These are phyloP conservation scores for Chionographis japonica DNA, from an alignment of 106 monocot species.

Conservation along the genomic window DNA sequence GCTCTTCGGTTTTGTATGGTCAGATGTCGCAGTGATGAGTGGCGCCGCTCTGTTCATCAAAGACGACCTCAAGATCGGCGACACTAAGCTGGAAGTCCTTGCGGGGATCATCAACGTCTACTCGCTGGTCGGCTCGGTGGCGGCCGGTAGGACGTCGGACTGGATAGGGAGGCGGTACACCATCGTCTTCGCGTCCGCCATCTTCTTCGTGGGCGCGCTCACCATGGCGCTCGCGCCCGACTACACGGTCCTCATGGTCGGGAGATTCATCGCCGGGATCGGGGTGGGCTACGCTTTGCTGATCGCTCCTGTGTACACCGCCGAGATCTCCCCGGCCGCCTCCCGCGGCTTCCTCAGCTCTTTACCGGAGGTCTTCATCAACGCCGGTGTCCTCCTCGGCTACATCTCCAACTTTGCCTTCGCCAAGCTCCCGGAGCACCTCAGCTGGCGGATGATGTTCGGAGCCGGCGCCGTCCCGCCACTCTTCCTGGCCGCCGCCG, in stretches of 20 bases:
- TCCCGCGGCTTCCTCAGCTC: conserved; percentile 16
- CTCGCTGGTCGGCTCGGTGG: conserved; percentile 20
- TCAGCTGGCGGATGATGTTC: conserved; percentile 51
- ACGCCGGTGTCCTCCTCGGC: conserved; percentile 28
- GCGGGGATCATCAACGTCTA: conserved; percentile 27
- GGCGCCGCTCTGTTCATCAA: conserved; percentile 24
- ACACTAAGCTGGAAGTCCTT: conserved; percentile 26
- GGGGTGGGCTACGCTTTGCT: conserved; percentile 11
- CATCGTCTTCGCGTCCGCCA: conserved; percentile 18
- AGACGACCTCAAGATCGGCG: conserved; percentile 18
- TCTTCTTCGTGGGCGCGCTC: conserved; percentile 26
- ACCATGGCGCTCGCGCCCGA: conserved; percentile 15
- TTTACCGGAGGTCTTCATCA: conserved; percentile 27
- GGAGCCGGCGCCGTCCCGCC: conserved; percentile 39
- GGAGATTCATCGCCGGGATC: conserved; percentile 20
- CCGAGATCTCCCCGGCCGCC: conserved; percentile 11
- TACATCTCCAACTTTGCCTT: conserved; percentile 42
- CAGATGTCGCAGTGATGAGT: conserved; percentile 23
- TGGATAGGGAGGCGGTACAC: conserved; percentile 25
- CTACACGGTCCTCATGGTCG: conserved; percentile 24
- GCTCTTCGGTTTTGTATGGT: background rate
- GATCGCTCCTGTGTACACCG: conserved; percentile 26
- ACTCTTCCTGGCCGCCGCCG: conserved; percentile 29
- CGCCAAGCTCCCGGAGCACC: conserved; percentile 23
- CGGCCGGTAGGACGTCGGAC: conserved; percentile 28